Conservation (phyloP, 2,329 filamentous ascomycete species). For the Penicillium rolfsii region DNA sequence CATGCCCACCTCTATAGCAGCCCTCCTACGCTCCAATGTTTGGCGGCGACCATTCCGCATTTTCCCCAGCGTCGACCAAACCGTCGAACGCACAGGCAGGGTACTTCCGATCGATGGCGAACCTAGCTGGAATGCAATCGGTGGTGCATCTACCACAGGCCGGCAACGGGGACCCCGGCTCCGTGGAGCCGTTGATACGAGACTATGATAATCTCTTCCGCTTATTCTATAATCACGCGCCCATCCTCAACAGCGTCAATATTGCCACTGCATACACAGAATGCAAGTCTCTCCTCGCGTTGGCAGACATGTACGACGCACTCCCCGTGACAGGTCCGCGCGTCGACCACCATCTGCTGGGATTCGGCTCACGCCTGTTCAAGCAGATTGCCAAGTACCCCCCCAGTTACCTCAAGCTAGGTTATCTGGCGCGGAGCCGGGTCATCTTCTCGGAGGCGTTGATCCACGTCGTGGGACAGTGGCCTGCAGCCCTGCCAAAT, state of each 20-base stretch:
- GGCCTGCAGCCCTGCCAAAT: slow-evolving; percentile 79
- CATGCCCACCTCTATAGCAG: slow-evolving; percentile 29
- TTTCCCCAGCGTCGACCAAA: slow-evolving; percentile 64
- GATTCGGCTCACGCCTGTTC: slow-evolving; percentile 88
- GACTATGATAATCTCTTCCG: slow-evolving; percentile 97
- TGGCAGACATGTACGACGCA: slow-evolving; percentile 95
- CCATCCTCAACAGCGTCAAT: slow-evolving; percentile 78
- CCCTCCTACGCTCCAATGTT: slow-evolving; percentile 58
- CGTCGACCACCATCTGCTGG: slow-evolving; percentile 89
- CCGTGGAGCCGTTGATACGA: slow-evolving; percentile 72
- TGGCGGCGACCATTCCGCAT: slow-evolving; percentile 52
- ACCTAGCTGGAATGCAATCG: slow-evolving; percentile 64
- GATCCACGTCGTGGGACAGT: slow-evolving; percentile 92
- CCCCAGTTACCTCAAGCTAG: slow-evolving; percentile 85
- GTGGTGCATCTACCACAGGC: slow-evolving; percentile 55
- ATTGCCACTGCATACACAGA: slow-evolving; percentile 92
- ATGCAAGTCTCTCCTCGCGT: slow-evolving; percentile 82
- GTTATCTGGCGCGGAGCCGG: slow-evolving; percentile 80
- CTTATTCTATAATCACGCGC: slow-evolving; percentile 92
- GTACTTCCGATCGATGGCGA: slow-evolving; percentile 88
- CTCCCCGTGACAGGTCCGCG: slow-evolving; percentile 83
- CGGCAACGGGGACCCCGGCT: slow-evolving; percentile 61
- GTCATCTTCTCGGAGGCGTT: slow-evolving; percentile 86
- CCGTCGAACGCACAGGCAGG: slow-evolving; percentile 63
- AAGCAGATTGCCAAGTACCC: slow-evolving; percentile 97